These are phyloP conservation scores for Tuber umbilicatum DNA, from an alignment of 495 filamentous ascomycete genomes.

Conservation along the genomic window DNA sequence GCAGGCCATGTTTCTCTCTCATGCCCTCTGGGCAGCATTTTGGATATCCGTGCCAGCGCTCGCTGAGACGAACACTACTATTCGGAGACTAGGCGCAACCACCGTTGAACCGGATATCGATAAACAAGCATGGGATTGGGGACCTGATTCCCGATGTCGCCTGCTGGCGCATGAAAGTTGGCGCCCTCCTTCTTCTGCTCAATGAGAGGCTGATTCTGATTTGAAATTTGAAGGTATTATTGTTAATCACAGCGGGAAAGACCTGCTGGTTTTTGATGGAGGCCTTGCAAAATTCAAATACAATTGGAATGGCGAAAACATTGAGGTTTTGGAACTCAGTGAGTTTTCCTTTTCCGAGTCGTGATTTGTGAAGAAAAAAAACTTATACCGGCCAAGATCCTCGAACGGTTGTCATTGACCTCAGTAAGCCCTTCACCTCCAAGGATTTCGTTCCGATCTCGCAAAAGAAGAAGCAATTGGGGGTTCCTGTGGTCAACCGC, in stretches of 20 bases:
- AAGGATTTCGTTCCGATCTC: slow-evolving; percentile 7
- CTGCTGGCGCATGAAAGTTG: slow-evolving; percentile 21
- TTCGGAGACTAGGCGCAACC: neutral
- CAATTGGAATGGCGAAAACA: neutral
- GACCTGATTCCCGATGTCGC: slow-evolving; percentile 13
- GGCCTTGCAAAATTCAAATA: slow-evolving; percentile 17
- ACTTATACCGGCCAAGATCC: slow-evolving; percentile 11
- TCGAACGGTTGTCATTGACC: slow-evolving; percentile 22
- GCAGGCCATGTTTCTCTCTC: neutral
- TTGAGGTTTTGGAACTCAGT: slow-evolving; percentile 21
- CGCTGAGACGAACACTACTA: neutral
- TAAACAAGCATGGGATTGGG: slow-evolving; percentile 20
- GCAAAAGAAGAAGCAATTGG: slow-evolving; percentile 7
- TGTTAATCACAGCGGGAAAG: neutral
- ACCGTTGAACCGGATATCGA: neutral
- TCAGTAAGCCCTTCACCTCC: slow-evolving; percentile 8
- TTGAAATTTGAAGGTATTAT: slow-evolving; percentile 12
- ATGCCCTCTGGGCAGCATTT: neutral
- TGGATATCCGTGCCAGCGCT: neutral
- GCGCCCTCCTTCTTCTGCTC: neutral
- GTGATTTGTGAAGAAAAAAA: too few species aligned
- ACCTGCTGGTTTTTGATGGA: slow-evolving; percentile 19
- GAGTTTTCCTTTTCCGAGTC: neutral
- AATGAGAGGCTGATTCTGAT: neutral
- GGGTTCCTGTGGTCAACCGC: slow-evolving; percentile 16